These are phyloP conservation scores for Raphanus sativus DNA, from an alignment of 345 rosid species.

Conservation along the genomic window DNA sequence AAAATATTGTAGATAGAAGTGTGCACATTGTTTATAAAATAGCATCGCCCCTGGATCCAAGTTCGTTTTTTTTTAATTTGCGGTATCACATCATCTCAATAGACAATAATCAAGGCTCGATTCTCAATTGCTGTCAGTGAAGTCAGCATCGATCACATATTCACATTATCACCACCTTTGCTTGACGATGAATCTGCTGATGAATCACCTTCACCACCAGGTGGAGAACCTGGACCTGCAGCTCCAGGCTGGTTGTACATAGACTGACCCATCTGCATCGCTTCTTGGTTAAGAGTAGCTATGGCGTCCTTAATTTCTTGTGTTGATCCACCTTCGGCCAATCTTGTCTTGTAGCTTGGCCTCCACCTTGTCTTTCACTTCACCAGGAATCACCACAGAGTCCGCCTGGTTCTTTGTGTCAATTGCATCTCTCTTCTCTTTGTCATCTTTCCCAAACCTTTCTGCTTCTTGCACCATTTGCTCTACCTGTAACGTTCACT, in stretches of 20 bases:
- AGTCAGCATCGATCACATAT: slow-evolving; percentile 93
- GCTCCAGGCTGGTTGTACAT: slow-evolving; percentile 90
- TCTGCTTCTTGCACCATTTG: slow-evolving; percentile 90
- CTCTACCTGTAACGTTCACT: slow-evolving; percentile 55
- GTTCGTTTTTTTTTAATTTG: too few species aligned
- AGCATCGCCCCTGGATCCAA: too few species aligned
- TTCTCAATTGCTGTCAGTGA: slow-evolving; percentile 77
- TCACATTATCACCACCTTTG: slow-evolving; percentile 75
- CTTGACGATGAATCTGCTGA: slow-evolving; percentile 37
- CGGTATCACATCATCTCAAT: too few species aligned
- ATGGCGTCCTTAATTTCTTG: slow-evolving; percentile 78
- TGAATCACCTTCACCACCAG: slow-evolving; percentile 60
- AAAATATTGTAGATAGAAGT: too few species aligned
- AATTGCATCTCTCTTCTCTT: slow-evolving; percentile 89
- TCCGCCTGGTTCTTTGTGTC: slow-evolving; percentile 99
- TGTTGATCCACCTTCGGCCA: slow-evolving; percentile 58
- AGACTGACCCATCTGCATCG: slow-evolving; percentile 91
- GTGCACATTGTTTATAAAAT: too few species aligned
- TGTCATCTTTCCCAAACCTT: slow-evolving; percentile 81
- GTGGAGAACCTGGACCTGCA: slow-evolving; percentile 47
- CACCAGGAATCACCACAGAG: slow-evolving; percentile 81
- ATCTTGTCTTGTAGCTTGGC: slow-evolving; percentile 75
- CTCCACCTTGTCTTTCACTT: slow-evolving; percentile 90
- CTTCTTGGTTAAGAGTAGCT: slow-evolving; percentile 91
- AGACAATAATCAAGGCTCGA: too few species aligned